These are phyloP conservation scores for Trichoderma lentiforme DNA, from an alignment of 2,329 filamentous ascomycete genomes.

Conservation along the genomic window DNA sequence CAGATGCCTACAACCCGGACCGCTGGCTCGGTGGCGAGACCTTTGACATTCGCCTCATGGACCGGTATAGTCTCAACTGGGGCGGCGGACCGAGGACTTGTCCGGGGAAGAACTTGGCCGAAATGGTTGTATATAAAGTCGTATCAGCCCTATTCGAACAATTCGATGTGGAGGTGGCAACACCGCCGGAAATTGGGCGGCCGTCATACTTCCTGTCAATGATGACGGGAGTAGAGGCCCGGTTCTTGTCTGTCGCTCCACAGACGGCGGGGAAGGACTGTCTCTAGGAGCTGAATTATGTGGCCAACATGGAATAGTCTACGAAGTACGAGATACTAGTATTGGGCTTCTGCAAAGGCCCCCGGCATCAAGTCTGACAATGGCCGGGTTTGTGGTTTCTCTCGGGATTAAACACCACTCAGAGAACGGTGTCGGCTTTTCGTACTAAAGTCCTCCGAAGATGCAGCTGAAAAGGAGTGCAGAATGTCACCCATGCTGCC, in stretches of 20 bases:
- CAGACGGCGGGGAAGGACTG: neutral
- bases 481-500: neutral
- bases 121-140: conserved; percentile 46
- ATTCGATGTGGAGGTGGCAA: conserved; percentile 42
- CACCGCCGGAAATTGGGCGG: conserved; percentile 39
- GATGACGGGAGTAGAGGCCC: conserved; percentile 44
- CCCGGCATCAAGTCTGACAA: neutral
- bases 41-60: conserved; percentile 38
- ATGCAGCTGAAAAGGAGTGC: neutral
- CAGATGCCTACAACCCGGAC: conserved; percentile 42
- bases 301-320: neutral
- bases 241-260: conserved; percentile 31
- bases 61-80: conserved; percentile 49
- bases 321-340: neutral
- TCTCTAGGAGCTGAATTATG: neutral
- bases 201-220: conserved; percentile 52
- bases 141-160: conserved; percentile 40
- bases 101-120: conserved; percentile 49
- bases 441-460: neutral
- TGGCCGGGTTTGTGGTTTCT: neutral
- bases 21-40: conserved; percentile 44
- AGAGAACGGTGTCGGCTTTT: neutral
- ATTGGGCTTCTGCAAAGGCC: neutral
- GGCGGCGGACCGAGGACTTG: conserved; percentile 50
- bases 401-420: neutral